Percentiles rank a stretch among this genome's conserved stretches.
Conservation (phyloP, 1,139 yeast species). For the Magnusiomyces starmeri region DNA sequence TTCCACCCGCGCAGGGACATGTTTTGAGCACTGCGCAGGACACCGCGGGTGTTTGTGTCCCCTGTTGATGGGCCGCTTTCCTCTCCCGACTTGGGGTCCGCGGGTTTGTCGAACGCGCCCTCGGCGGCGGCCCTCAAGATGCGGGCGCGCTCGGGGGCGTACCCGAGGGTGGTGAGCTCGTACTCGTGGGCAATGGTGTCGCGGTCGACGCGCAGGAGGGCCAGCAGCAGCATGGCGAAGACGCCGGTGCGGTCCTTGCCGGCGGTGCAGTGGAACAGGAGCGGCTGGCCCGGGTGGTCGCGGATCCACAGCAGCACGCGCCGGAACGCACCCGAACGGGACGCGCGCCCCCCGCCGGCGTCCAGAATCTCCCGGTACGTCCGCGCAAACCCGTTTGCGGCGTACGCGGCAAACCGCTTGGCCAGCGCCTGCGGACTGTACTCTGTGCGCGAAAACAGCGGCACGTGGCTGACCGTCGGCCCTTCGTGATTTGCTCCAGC, state of each 20-base stretch:
- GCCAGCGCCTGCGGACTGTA: constrained; percentile 64
- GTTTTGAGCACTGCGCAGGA: too few relatives aligned
- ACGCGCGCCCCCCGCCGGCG: constrained; percentile 7
- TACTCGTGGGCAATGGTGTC: constrained; percentile 64
- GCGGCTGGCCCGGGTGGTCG: constrained; percentile 44
- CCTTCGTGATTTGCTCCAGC: constrained; percentile 18
- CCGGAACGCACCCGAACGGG: constrained; percentile 35
- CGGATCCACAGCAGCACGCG: constrained; percentile 47
- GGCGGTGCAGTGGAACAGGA: constrained; percentile 73
- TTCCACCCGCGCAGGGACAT: constrained; percentile 40
- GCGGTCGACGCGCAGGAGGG: constrained; percentile 57
- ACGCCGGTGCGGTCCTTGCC: constrained; percentile 87
- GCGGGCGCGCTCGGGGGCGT: constrained; percentile 13
- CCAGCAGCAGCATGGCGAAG: constrained; percentile 56
- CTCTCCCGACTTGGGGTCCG: neutral
- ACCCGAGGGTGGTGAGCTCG: constrained; percentile 64
- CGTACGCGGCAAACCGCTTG: constrained; percentile 47
- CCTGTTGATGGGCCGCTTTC: too few relatives aligned
- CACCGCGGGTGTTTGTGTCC: too few relatives aligned
- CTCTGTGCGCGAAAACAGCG: constrained; percentile 51
- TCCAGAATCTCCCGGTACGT: constrained; percentile 57
- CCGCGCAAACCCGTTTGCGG: constrained; percentile 56
- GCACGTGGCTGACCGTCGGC: constrained; percentile 44
- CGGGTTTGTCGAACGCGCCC: constrained; percentile 3
- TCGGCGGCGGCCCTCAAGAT: constrained; percentile 18